Evolutionary conservation across 352 stramenopile species (phyloP).

Genomic region (Pythium apleroticum): DNA sequence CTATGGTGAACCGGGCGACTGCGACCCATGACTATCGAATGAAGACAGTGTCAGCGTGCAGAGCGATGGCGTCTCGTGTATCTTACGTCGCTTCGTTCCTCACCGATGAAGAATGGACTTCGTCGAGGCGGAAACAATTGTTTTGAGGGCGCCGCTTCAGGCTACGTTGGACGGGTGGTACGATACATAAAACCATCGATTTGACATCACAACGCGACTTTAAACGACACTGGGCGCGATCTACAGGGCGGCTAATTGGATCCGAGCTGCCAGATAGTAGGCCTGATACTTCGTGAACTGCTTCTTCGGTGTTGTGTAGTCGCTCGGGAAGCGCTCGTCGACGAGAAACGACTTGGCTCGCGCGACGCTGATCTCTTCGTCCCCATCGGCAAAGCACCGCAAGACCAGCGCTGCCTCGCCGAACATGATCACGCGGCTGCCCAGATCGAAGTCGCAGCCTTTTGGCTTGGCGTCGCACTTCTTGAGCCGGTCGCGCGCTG

Average conservation of each 20-base stretch:
- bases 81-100: no score
- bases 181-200: no score
- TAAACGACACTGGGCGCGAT: no score
- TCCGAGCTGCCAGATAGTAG: background rate
- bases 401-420: constrained; percentile 7
- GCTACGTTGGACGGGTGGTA: no score
- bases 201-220: no score
- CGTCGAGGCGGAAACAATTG: no score
- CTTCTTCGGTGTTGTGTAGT: background rate
- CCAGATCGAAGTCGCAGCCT: background rate
- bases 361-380: constrained; percentile 15
- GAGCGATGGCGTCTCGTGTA: no score
- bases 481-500: background rate
- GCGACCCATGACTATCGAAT: no score
- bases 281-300: background rate
- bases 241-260: background rate
- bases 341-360: constrained; percentile 34
- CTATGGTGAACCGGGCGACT: no score
- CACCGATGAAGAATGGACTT: no score
- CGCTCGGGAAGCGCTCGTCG: constrained; percentile 35
- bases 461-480: background rate
- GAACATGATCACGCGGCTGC: constrained; percentile 2
- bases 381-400: constrained; percentile 10
- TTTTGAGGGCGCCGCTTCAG: no score
- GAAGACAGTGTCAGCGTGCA: no score